phyloP scores from a whole-genome alignment of 495 filamentous ascomycete genomes.

The Penicillium tannophilum region DNA sequence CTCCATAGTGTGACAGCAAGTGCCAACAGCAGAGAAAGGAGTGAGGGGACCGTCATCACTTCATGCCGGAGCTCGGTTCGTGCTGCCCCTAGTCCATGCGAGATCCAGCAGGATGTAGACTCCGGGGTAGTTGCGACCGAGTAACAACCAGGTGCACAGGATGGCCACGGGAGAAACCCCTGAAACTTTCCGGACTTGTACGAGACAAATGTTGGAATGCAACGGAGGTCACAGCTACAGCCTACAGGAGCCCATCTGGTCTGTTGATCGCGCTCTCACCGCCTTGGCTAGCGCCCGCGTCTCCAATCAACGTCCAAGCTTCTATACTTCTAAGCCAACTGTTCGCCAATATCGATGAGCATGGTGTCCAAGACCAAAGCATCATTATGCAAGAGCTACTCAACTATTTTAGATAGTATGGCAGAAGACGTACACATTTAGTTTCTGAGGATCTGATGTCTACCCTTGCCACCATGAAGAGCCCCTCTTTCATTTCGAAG shows the following conservation, averaged over 20 bases:
- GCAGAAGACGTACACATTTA: too few species aligned
- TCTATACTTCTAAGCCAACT: background rate
- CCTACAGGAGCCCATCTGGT: background rate
- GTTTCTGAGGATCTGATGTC: too few species aligned
- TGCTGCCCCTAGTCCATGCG: constrained; percentile 28
- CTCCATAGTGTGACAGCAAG: constrained; percentile 37
- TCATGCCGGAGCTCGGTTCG: constrained; percentile 46
- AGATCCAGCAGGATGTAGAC: constrained; percentile 7
- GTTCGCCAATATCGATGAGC: too few species aligned
- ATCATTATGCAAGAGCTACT: too few species aligned
- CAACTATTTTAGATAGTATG: too few species aligned
- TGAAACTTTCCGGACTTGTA: background rate
- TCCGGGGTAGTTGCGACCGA: background rate
- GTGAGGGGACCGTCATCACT: constrained; percentile 55
- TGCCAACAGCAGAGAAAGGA: constrained; percentile 42
- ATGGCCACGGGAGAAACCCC: background rate
- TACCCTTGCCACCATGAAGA: too few species aligned
- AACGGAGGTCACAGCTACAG: background rate
- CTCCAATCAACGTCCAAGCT: background rate
- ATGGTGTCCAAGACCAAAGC: too few species aligned
- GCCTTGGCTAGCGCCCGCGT: background rate
- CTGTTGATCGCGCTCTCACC: constrained; percentile 1
- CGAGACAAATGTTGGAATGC: background rate
- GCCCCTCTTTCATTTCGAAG: too few species aligned
- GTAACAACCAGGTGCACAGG: background rate